phyloP scores from a whole-genome alignment of 2,329 filamentous ascomycete genomes.

The Dactylellina drechsleri region DNA sequence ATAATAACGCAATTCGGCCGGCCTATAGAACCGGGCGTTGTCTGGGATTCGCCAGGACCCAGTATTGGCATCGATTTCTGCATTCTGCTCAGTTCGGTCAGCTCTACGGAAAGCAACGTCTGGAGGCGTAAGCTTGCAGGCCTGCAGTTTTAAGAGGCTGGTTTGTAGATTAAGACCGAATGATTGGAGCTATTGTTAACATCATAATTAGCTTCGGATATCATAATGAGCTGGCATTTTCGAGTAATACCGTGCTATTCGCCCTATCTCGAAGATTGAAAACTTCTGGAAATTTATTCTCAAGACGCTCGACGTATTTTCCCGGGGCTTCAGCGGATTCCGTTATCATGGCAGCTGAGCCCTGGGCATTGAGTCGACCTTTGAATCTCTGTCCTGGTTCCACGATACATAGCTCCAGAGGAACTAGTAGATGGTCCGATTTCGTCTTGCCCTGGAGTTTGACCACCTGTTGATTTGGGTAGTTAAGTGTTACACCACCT shows the following conservation, averaged over 20 bases:
- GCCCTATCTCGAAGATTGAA: background rate
- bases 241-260: slow-evolving; percentile 16
- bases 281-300: background rate
- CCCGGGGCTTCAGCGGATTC: background rate
- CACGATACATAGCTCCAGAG: slow-evolving; percentile 23
- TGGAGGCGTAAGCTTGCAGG: slow-evolving; percentile 1
- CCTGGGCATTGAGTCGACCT: background rate
- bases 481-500: background rate
- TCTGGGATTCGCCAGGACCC: background rate
- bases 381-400: slow-evolving; percentile 25
- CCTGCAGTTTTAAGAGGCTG: slow-evolving; percentile 14
- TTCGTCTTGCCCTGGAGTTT: background rate
- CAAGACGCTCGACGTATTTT: background rate
- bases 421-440: background rate
- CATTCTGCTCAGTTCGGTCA: background rate
- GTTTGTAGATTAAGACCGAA: slow-evolving; percentile 26
- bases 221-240: background rate
- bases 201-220: background rate
- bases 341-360: slow-evolving; percentile 15
- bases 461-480: background rate
- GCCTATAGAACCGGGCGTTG: background rate
- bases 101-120: background rate
- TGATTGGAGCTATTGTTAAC: slow-evolving; percentile 22
- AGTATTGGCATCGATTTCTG: background rate
- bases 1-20: background rate